Evolutionary conservation across 306 rosid genomes (phyloP).

Genomic region (Ziziphus jujuba): DNA sequence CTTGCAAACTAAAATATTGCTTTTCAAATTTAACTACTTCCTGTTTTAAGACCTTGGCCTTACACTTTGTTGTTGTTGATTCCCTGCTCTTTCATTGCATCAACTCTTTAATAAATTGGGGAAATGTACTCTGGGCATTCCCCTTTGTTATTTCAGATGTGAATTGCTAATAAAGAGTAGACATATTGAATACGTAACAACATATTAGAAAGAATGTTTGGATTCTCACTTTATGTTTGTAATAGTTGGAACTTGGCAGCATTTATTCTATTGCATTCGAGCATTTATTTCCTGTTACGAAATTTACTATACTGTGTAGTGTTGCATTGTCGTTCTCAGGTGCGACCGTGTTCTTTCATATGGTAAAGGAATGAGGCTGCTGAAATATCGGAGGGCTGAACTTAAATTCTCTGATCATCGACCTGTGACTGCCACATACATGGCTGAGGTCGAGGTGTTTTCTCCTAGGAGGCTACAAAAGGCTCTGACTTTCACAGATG

Average conservation of each 20-base stretch:
- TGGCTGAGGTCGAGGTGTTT: constrained; percentile 89
- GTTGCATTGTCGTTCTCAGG: constrained; percentile 48
- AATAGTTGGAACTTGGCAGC: background rate
- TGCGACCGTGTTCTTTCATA: constrained; percentile 89
- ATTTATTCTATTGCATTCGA: background rate
- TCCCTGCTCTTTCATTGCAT: background rate
- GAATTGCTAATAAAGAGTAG: background rate
- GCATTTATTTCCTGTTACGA: background rate
- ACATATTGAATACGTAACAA: too few species aligned
- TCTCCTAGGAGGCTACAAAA: constrained; percentile 71
- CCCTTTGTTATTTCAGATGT: too few species aligned
- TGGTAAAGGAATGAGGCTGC: constrained; percentile 75
- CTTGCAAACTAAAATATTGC: background rate
- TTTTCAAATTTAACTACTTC: background rate
- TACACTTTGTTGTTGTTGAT: background rate
- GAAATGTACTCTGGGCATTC: too few species aligned
- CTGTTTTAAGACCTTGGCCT: background rate
- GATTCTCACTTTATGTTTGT: background rate
- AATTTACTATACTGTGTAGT: background rate
- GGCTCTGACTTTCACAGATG: constrained; percentile 81
- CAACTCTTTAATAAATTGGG: too few species aligned
- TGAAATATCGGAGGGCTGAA: constrained; percentile 67
- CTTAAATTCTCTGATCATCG: constrained; percentile 85
- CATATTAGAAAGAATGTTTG: background rate
- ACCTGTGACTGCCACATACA: constrained; percentile 79